A percentile compares a stretch with the other conserved stretches of the same genome.
Conservation (phyloP, 371 early-diverging fungal species). For the Fennellomyces sp. region DNA sequence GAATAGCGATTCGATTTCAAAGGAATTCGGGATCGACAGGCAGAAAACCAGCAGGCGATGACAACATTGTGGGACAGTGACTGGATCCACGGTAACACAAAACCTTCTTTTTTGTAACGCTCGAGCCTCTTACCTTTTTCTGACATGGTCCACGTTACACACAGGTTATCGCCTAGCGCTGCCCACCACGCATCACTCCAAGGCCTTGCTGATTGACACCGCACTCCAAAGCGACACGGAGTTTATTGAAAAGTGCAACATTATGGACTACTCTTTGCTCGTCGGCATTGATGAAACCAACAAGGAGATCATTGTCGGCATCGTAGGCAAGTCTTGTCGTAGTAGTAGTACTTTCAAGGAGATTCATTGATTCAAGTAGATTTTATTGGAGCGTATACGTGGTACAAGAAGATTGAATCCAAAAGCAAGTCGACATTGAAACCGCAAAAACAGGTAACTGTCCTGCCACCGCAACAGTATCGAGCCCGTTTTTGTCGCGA, state of each 20-base stretch:
- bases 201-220: conserved; percentile 66
- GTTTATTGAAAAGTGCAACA: conserved; percentile 82
- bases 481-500: conserved; percentile 83
- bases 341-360: neutral
- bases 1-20: conserved; percentile 87
- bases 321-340: conserved; percentile 61
- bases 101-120: neutral
- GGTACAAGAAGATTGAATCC: conserved; percentile 93
- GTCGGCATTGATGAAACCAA: conserved; percentile 83
- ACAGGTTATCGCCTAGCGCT: conserved; percentile 33
- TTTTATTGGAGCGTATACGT: conserved; percentile 93
- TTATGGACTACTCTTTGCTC: conserved; percentile 94
- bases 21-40: conserved; percentile 76
- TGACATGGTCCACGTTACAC: neutral
- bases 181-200: conserved; percentile 71
- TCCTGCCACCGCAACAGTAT: conserved; percentile 90
- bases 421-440: conserved; percentile 87
- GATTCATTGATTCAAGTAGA: conserved; percentile 48
- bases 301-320: conserved; percentile 87
- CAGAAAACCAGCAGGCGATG: conserved; percentile 26
- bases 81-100: conserved; percentile 57
- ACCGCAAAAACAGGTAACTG: conserved; percentile 82
- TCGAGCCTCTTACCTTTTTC: neutral
- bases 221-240: conserved; percentile 84
- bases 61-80: conserved; percentile 72